Base-by-base conservation (phyloP, 1,284 basidiomycete species). In the Cryptococcus jaspeensis region DNA sequence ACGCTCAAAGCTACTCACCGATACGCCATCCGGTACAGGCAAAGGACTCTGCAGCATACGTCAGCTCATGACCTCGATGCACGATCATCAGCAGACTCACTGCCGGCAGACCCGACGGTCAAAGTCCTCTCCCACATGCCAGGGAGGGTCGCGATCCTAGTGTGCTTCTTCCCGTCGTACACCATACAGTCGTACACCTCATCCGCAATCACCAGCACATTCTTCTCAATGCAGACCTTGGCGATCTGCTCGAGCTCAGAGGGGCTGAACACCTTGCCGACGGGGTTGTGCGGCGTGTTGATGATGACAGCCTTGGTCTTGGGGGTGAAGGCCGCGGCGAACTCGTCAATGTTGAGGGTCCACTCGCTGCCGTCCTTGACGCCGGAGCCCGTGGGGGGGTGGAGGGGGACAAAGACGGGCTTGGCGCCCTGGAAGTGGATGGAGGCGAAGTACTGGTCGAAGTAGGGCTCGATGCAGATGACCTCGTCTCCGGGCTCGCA, bases 141-240 rank as follows among this genome's bases (percentile, higher is more conserved):
- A 9, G 92, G 92, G 32, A 97, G 82, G 28, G 82, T 89, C 3
- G 95, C 95, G 64, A 99, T 89, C 52, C 94, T 87, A 55, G 93
- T 81, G 75, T 99, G 96, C 71, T 94, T 85, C 65, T 88, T 86
- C 45, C 82, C 85, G 66, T 95, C 91, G 69, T 88, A 97, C 5
- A 94, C 86, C 37, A 99, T 85, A 69, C 88, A 90, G 71, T 99
- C 96, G 76, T 99, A 99, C 87, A 97, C 94, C 85, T 99, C 96
- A 77, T 99, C 96, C 1, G 93, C 82, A 81, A 98, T 88, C 28
- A 98, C 88, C 39, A 99, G 79, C 16, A 98, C 82, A 74, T 99
- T 93, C 77, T 90, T 88, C 79, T 98, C 90, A 70, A 93, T 86
- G 1, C 92, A 92, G 18, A 99, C 78, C 48, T 82, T 82, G 37